Conservation (phyloP, 2,329 filamentous ascomycete species). For the Hansfordia pulvinata region DNA sequence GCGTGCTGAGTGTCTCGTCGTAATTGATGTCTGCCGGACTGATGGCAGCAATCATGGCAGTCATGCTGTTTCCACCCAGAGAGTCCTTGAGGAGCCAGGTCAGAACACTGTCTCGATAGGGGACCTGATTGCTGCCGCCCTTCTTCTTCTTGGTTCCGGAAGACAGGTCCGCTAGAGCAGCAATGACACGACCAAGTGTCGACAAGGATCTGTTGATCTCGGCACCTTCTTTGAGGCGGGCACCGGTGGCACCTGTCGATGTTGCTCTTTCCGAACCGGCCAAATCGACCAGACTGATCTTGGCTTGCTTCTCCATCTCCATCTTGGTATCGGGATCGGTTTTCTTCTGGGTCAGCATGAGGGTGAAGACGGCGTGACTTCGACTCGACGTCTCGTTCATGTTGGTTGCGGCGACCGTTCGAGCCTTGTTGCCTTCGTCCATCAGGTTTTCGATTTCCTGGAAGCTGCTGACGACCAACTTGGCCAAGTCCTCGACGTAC, state of each 20-base stretch:
- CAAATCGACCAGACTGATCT: slow-evolving; percentile 95
- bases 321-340: slow-evolving; percentile 87
- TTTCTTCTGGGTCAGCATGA: slow-evolving; percentile 89
- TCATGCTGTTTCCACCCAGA: slow-evolving; percentile 96
- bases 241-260: slow-evolving; percentile 93
- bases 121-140: slow-evolving; percentile 58
- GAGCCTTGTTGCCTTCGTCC: slow-evolving; percentile 98
- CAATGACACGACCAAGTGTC: slow-evolving; percentile 93
- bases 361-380: slow-evolving; percentile 94
- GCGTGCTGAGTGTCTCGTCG: slow-evolving; percentile 88
- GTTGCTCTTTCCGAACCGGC: slow-evolving; percentile 93
- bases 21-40: slow-evolving; percentile 98
- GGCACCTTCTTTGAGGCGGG: slow-evolving; percentile 89
- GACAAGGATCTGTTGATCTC: slow-evolving; percentile 97
- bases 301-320: slow-evolving; percentile 94
- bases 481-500: slow-evolving; percentile 95
- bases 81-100: slow-evolving; percentile 98
- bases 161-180: slow-evolving; percentile 81
- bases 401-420: slow-evolving; percentile 95
- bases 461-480: slow-evolving; percentile 86
- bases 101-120: slow-evolving; percentile 90
- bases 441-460: slow-evolving; percentile 93
- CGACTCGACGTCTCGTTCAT: slow-evolving; percentile 99
- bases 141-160: slow-evolving; percentile 74
- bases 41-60: slow-evolving; percentile 98